A percentile compares a stretch with the other conserved stretches of the same genome.
Evolutionary conservation across 23 red algal genomes (phyloP).

Genomic region (Gracilaria gracilis): DNA sequence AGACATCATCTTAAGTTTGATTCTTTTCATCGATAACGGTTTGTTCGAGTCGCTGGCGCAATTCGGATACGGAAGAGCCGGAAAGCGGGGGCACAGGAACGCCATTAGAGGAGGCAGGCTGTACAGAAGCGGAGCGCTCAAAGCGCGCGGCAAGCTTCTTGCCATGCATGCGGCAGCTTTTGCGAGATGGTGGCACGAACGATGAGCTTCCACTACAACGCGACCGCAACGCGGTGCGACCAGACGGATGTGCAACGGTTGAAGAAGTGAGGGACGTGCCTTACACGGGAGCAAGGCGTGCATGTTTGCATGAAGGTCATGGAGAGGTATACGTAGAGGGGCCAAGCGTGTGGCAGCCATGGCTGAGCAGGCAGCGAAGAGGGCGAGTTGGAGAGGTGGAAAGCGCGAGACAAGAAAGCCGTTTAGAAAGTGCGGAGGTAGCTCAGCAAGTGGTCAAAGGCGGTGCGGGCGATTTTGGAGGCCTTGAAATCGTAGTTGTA

Average conservation of each 20-base stretch:
- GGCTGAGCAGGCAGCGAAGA: conserved; percentile 31
- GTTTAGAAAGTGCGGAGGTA: conserved; percentile 23
- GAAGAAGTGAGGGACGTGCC: conserved; percentile 24
- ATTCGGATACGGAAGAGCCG: conserved; percentile 32
- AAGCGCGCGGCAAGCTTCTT: conserved; percentile 49
- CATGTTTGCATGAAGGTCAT: conserved; percentile 25
- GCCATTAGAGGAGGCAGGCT: background rate
- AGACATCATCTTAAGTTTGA: background rate
- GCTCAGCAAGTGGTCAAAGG: conserved; percentile 18
- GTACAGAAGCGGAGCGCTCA: conserved; percentile 23
- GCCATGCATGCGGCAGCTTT: conserved; percentile 47
- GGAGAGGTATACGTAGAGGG: conserved; percentile 11
- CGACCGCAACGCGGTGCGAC: background rate
- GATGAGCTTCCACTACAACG: background rate
- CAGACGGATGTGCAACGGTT: conserved; percentile 19
- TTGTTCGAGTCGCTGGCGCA: conserved; percentile 45
- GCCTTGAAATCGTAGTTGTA: conserved; percentile 7
- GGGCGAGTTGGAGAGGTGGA: background rate
- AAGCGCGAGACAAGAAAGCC: conserved; percentile 9
- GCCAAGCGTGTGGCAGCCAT: conserved; percentile 3
- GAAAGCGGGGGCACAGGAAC: background rate
- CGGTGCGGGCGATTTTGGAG: background rate
- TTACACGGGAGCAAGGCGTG: conserved; percentile 43
- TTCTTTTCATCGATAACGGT: conserved; percentile 31
- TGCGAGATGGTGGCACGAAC: background rate